Base-by-base conservation (phyloP, 1,139 yeast species). In the Taiozyma onychis region DNA sequence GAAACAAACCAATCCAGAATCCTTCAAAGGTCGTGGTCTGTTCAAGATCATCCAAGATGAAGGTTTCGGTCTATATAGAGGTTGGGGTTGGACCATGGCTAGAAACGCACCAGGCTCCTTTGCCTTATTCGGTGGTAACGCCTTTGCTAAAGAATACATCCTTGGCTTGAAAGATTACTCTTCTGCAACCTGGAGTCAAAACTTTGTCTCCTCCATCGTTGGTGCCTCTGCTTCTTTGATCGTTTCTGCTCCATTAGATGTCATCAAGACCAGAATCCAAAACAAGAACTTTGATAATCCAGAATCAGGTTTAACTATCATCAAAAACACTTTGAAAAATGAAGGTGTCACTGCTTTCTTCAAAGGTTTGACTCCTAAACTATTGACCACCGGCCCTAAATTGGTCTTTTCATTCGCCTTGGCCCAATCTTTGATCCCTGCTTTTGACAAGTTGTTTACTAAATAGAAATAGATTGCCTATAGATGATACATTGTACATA, bases 71-170 rank as follows among this genome's bases (percentile, higher is more conserved):
- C 77, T 93, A 63, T 93, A 93, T 76, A 81, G 97, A 69, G 99
- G 99, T 59, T 91, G 98, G 96, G 98, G 98, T 52, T 93, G 99
- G 99, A 93, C 99, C 55, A 96, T 96, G 61, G 99, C 99, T 47
- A 85, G 99, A 80, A 93, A 93, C 68, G 98, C 98, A 4, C 99
- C 99, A 41, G 99, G 99, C 52, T 89, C 97, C 3, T 93, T 93
- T 66, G 97, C 98, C 14, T 77, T 93, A 58, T 93, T 93, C 62
- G 99, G 99, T 60, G 99, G 98, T 73, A 90, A 93, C 66, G 97
- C 99, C 13, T 95, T 93, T 67, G 98, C 99, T 56, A 95, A 93
- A 73, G 99, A 93, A 72, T 95, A 89, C 74, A 81, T 93, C 54
- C 83, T 88, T 64, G 93, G 93, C 30, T 79, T 93, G 64, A 67